Evolutionary conservation across 2,329 filamentous ascomycete genomes (phyloP), one percentile per base, ranked within the genome.

Genomic region (Aspergillus ochraceus): DNA sequence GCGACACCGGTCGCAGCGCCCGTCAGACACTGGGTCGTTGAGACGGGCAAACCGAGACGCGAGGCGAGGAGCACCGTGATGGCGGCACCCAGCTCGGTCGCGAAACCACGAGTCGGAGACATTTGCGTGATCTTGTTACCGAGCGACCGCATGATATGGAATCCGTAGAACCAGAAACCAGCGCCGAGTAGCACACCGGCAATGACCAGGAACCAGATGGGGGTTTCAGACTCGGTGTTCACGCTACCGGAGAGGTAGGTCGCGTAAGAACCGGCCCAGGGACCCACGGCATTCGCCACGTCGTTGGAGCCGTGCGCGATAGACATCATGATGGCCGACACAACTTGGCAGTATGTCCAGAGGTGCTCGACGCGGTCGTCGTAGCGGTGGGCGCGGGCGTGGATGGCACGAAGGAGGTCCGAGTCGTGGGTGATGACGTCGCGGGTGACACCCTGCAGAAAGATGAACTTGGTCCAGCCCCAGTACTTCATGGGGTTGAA

Each of bases 341-440:
- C 68, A 11, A 80, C 74, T 65, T 80, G 77, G 50, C 71, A 75
- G 64, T 76, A 82, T 1, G 79, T 80, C 74, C 76, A 81, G 53
- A 81, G 71, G 68, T 82, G 78, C 65, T 82, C 80, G 45, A 81
- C 77, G 19, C 76, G 73, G 61, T 77, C 77, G 67, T 81, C 80
- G 64, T 82, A 82, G 32, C 71, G 71, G 47, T 73, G 73, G 19
- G 79, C 79, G 24, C 73, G 71, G 47, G 76, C 69, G 64, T 80
- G 78, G 52, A 74, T 76, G 54, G 67, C 73, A 53, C 66, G 73
- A n/a, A 77, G 75, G 47, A 67, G 68, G 5, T 71, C 71, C 4
- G 74, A 76, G 59, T 78, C 73, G 61, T 79, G 77, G 22, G 71
- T 73, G 49, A 79, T 71, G 24, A 75, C 74, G 60, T 81, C 78